Evolutionary conservation across 192 early-diverging fungal genomes (phyloP).

Genomic region (Kappamyces sp.): DNA sequence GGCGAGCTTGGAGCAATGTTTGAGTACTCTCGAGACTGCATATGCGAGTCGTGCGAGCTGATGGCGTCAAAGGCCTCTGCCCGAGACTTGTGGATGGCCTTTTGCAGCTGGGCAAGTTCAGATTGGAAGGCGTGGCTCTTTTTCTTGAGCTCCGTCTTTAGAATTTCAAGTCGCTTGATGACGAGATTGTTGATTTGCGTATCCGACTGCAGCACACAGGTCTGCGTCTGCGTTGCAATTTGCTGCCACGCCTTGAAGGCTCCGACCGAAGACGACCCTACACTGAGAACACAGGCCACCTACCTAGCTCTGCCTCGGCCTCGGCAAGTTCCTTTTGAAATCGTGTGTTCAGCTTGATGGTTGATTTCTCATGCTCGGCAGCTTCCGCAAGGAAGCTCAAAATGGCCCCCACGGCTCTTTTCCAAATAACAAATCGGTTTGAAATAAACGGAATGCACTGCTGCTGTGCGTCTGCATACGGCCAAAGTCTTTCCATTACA

Average conservation of each 20-base stretch:
- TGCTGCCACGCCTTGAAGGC: slow-evolving; percentile 15
- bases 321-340: not conserved
- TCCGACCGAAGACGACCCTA: slow-evolving; percentile 2
- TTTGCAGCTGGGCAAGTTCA: too few relatives aligned
- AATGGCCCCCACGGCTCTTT: not conserved
- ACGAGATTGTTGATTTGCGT: not conserved
- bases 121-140: too few relatives aligned
- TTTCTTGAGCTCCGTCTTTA: slow-evolving; percentile 3
- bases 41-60: not conserved
- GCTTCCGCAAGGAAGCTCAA: not conserved
- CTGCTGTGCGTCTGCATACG: slow-evolving; percentile 9
- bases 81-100: not conserved
- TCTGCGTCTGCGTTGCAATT: not conserved
- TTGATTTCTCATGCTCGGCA: not conserved
- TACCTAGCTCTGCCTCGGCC: not conserved
- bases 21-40: not conserved
- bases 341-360: too few relatives aligned
- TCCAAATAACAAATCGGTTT: slow-evolving; percentile 12
- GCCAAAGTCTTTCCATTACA: too few relatives aligned
- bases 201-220: not conserved
- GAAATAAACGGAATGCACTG: not conserved
- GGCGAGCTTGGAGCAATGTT: slow-evolving; percentile 5
- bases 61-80: not conserved
- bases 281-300: not conserved
- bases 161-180: not conserved